Evolutionary conservation across 2,329 filamentous ascomycete species (phyloP).

Genomic region (Arthrobotrys sphaeroides): DNA sequence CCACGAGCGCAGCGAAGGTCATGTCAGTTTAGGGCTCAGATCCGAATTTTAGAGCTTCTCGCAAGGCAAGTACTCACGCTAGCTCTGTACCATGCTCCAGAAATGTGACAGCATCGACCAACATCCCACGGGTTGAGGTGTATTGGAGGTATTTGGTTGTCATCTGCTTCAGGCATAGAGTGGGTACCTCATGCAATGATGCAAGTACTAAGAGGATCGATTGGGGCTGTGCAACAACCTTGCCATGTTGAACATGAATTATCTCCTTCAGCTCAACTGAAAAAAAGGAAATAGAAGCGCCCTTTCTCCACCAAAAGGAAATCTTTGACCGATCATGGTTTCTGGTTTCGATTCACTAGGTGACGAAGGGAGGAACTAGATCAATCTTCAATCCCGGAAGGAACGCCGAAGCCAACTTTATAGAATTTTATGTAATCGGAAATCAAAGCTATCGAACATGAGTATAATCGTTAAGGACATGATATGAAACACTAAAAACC

Average conservation of each 20-base stretch:
- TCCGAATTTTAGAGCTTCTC: slow-evolving; percentile 48
- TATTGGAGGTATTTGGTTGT: slow-evolving; percentile 42
- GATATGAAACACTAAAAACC: slow-evolving; percentile 25
- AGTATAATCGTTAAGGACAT: slow-evolving; percentile 13
- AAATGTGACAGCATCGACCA: slow-evolving; percentile 51
- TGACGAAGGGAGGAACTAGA: not conserved
- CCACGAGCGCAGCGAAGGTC: slow-evolving; percentile 39
- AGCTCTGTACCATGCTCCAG: slow-evolving; percentile 18
- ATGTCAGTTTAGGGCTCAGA: slow-evolving; percentile 48
- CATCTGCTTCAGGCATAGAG: slow-evolving; percentile 50
- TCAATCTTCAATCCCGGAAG: slow-evolving; percentile 14
- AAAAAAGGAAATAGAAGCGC: slow-evolving; percentile 30
- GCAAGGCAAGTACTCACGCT: slow-evolving; percentile 42
- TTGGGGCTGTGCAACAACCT: slow-evolving; percentile 55
- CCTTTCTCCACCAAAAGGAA: slow-evolving; percentile 10
- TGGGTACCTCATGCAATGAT: slow-evolving; percentile 54
- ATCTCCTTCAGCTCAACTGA: slow-evolving; percentile 33
- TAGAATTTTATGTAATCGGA: slow-evolving; percentile 14
- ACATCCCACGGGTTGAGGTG: slow-evolving; percentile 44
- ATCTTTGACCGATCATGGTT: slow-evolving; percentile 16
- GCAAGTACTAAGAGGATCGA: slow-evolving; percentile 51
- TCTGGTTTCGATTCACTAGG: slow-evolving; percentile 12
- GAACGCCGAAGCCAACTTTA: slow-evolving; percentile 26
- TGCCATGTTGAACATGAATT: slow-evolving; percentile 17
- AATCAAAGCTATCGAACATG: slow-evolving; percentile 22